Conservation (phyloP, 371 early-diverging fungal genomes). For the Batrachochytrium dendrobatidis region DNA sequence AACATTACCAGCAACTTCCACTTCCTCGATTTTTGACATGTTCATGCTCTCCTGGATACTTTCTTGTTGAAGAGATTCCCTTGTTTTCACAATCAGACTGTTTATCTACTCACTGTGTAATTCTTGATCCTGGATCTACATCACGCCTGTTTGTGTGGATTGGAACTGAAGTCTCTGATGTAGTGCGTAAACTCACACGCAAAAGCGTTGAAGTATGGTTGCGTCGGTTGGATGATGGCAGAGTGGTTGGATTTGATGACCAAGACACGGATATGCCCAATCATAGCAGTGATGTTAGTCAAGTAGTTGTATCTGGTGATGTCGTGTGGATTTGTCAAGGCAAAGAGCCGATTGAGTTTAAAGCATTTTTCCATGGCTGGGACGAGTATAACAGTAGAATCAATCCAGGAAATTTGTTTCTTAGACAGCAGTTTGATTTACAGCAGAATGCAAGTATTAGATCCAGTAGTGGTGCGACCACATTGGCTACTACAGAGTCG, state of each 20-base stretch:
- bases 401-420: slow-evolving; percentile 9
- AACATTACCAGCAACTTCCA: slow-evolving; percentile 12
- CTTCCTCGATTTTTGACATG: slow-evolving; percentile 37
- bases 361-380: slow-evolving; percentile 34
- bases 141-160: slow-evolving; percentile 30
- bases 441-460: too few relatives aligned
- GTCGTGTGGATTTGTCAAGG: slow-evolving; percentile 28
- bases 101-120: slow-evolving; percentile 24
- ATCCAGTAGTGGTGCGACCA: too few relatives aligned
- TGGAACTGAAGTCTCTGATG: slow-evolving; percentile 33
- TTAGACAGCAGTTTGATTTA: slow-evolving; percentile 6
- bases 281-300: slow-evolving; percentile 11
- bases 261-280: slow-evolving; percentile 1
- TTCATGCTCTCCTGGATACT: slow-evolving; percentile 34
- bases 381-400: slow-evolving; percentile 7
- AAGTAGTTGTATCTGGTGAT: too few relatives aligned
- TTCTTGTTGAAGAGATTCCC: slow-evolving; percentile 29
- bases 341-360: slow-evolving; percentile 22
- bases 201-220: slow-evolving; percentile 41
- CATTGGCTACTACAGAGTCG: too few relatives aligned
- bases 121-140: slow-evolving; percentile 36
- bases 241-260: slow-evolving; percentile 6
- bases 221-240: slow-evolving; percentile 28
- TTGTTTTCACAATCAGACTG: slow-evolving; percentile 25
- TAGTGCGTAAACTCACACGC: slow-evolving; percentile 33